Percentiles rank a stretch among this genome's conserved stretches.
Evolutionary conservation across 1,139 yeast genomes (phyloP).

Genomic region (Kurtzmaniella quercitrusa): DNA sequence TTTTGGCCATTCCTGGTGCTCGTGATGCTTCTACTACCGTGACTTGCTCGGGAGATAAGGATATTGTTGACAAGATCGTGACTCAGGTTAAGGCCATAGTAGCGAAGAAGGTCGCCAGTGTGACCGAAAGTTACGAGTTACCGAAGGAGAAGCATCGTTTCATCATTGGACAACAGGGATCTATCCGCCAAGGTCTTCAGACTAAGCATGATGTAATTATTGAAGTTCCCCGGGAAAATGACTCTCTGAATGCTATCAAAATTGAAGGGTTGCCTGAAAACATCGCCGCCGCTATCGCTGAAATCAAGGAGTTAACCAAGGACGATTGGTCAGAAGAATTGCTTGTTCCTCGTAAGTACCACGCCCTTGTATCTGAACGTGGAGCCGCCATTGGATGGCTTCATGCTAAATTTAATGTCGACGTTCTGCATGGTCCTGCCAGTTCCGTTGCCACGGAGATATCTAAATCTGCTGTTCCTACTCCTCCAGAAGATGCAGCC

Average conservation of each 20-base stretch:
- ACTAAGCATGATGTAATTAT: conserved; percentile 61
- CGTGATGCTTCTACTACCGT: conserved; percentile 61
- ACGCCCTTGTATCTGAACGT: conserved; percentile 61
- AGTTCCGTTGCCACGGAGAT: conserved; percentile 49
- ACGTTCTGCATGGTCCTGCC: conserved; percentile 58
- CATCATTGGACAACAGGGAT: conserved; percentile 80
- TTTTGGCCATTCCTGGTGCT: conserved; percentile 73
- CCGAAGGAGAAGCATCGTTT: conserved; percentile 74
- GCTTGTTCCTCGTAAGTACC: conserved; percentile 55
- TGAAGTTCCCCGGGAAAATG: conserved; percentile 63
- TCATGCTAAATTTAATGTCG: conserved; percentile 51
- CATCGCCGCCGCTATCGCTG: conserved; percentile 52
- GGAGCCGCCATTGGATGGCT: conserved; percentile 63
- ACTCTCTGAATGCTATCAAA: conserved; percentile 40
- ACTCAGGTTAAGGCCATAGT: conserved; percentile 63
- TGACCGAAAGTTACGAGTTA: conserved; percentile 54
- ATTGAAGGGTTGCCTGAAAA: conserved; percentile 62
- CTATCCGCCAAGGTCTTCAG: conserved; percentile 70
- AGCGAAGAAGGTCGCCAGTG: conserved; percentile 58
- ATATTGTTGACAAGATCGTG: conserved; percentile 66
- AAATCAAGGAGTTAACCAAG: conserved; percentile 48
- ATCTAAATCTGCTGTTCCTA: conserved; percentile 40
- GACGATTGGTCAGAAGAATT: conserved; percentile 46
- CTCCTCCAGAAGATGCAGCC: conserved; percentile 46
- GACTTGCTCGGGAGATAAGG: conserved; percentile 70